These are phyloP conservation scores for Typha latifolia DNA, from an alignment of 176 grass and related monocot genomes.

Conservation along the genomic window DNA sequence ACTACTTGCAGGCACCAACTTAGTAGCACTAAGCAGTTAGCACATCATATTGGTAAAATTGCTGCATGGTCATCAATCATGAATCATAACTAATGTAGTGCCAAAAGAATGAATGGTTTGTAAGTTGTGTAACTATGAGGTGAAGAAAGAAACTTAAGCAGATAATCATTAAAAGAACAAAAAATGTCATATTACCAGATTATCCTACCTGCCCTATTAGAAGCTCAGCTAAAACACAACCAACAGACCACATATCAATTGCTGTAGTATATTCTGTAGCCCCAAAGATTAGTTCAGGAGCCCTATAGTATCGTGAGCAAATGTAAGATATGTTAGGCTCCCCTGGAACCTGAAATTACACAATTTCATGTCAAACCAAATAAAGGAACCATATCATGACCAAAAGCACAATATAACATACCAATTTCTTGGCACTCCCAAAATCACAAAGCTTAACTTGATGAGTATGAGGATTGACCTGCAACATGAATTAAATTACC, in stretches of 20 bases:
- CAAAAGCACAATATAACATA: slow-evolving; percentile 21
- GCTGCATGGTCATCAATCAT: too few species aligned
- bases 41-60: too few species aligned
- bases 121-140: neutral
- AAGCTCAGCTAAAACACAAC: slow-evolving; percentile 91
- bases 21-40: too few species aligned
- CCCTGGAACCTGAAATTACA: slow-evolving; percentile 66
- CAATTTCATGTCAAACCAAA: slow-evolving; percentile 26
- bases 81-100: too few species aligned
- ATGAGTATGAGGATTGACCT: slow-evolving; percentile 92
- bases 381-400: slow-evolving; percentile 7
- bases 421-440: slow-evolving; percentile 97
- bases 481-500: slow-evolving; percentile 19
- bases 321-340: slow-evolving; percentile 99
- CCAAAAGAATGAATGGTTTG: too few species aligned
- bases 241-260: slow-evolving; percentile 99
- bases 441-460: slow-evolving; percentile 93
- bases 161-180: slow-evolving; percentile 7
- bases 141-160: neutral
- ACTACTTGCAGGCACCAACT: too few species aligned
- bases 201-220: slow-evolving; percentile 62
- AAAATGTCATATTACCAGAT: neutral
- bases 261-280: slow-evolving; percentile 83
- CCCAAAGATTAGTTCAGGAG: slow-evolving; percentile 96
- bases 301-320: slow-evolving; percentile 95